A percentile compares a stretch with the other conserved stretches of the same genome.
Evolutionary conservation across 345 rosid species (phyloP).

Genomic region (Boechera divaricarpa): DNA sequence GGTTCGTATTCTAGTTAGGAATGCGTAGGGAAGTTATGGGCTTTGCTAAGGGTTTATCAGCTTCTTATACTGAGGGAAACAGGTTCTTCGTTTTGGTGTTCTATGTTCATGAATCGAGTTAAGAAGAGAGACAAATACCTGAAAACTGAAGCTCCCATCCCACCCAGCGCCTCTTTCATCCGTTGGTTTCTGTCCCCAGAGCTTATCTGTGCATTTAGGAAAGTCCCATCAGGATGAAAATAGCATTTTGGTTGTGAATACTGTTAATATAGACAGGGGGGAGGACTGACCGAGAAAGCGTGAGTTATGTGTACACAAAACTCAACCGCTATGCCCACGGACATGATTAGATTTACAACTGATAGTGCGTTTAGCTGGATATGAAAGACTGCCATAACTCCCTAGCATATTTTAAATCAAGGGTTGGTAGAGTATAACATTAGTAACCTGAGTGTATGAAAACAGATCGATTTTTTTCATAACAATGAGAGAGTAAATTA

Average conservation of each 20-base stretch:
- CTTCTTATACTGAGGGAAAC: not conserved
- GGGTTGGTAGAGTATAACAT: constrained; percentile 6
- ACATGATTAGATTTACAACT: constrained; percentile 93
- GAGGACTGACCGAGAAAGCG: constrained; percentile 76
- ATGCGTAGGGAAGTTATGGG: not conserved
- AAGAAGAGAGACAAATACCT: constrained; percentile 54
- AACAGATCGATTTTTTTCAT: not conserved
- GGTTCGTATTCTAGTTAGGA: not conserved
- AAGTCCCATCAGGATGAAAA: constrained; percentile 1
- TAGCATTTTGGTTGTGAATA: not conserved
- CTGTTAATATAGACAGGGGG: constrained; percentile 9
- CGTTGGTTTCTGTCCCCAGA: constrained; percentile 77
- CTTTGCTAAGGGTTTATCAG: not conserved
- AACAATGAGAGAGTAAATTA: constrained; percentile 37
- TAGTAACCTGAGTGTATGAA: constrained; percentile 13
- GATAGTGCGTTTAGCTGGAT: constrained; percentile 97
- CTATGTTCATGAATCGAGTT: not conserved
- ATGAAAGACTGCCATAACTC: constrained; percentile 84
- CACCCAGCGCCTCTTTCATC: constrained; percentile 76
- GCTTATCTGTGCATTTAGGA: constrained; percentile 60
- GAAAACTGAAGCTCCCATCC: constrained; percentile 99
- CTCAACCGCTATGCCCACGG: constrained; percentile 96
- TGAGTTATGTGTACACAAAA: constrained; percentile 96
- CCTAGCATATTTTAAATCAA: constrained; percentile 62
- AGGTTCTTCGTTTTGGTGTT: not conserved